Evolutionary conservation across 805 yeast genomes (phyloP).

Genomic region (Ogataea nakhonphanomensis): DNA sequence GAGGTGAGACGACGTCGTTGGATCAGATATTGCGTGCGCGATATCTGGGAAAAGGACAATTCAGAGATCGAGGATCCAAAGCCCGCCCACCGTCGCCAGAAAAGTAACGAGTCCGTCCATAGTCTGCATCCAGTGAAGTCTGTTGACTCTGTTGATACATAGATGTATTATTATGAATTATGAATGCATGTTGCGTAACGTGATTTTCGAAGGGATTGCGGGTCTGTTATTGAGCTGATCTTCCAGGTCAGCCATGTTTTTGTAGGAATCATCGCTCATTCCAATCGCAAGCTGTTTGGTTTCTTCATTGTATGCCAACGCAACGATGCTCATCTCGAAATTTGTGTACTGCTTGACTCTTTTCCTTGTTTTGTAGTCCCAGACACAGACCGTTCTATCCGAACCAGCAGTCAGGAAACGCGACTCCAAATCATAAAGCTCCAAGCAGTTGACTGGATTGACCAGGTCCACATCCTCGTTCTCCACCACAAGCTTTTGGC

Average conservation of each 20-base stretch:
- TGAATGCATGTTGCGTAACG: slow-evolving; percentile 13
- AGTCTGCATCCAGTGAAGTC: slow-evolving; percentile 10
- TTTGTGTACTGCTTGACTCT: slow-evolving; percentile 25
- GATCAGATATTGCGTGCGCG: slow-evolving; percentile 44
- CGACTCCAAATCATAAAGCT: slow-evolving; percentile 14
- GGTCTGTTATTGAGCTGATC: slow-evolving; percentile 21
- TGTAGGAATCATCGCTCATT: slow-evolving; percentile 42
- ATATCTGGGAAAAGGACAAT: slow-evolving; percentile 20
- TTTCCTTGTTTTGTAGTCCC: slow-evolving; percentile 32
- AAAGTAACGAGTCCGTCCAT: slow-evolving; percentile 11
- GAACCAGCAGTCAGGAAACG: slow-evolving; percentile 29
- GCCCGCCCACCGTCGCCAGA: slow-evolving; percentile 6
- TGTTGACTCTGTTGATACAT: slow-evolving; percentile 13
- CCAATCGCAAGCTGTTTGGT: slow-evolving; percentile 33
- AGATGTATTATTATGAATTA: slow-evolving; percentile 8
- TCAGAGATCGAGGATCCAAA: neutral
- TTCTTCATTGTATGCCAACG: slow-evolving; percentile 14
- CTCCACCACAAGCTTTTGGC: slow-evolving; percentile 33
- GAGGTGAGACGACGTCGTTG: slow-evolving; percentile 64
- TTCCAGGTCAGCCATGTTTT: slow-evolving; percentile 25
- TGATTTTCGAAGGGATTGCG: slow-evolving; percentile 15
- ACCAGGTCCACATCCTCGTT: slow-evolving; percentile 20
- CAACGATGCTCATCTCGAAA: slow-evolving; percentile 21
- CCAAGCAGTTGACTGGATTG: slow-evolving; percentile 25
- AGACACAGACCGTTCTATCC: slow-evolving; percentile 30